phyloP scores from a whole-genome alignment of 2,329 filamentous ascomycete genomes.

The Ophiosphaerella korrae region DNA sequence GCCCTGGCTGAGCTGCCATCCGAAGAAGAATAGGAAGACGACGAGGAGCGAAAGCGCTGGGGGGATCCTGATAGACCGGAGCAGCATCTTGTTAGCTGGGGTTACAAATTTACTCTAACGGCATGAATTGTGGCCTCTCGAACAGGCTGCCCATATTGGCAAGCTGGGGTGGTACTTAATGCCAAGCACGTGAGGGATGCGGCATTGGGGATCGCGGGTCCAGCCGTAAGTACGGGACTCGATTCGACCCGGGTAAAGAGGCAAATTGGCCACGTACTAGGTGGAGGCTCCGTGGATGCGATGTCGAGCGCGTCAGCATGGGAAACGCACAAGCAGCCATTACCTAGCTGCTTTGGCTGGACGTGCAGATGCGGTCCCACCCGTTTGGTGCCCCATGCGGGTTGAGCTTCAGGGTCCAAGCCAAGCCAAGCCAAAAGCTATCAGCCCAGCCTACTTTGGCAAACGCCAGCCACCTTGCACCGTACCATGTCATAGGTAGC shows the following conservation, averaged over 20 bases:
- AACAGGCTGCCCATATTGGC: constrained; percentile 12
- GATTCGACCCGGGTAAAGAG: constrained; percentile 3
- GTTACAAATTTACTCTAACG: background rate
- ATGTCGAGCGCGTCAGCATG: background rate
- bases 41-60: constrained; percentile 32
- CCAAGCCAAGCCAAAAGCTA: too few relatives aligned
- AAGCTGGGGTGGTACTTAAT: constrained; percentile 15
- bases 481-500: background rate
- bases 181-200: constrained; percentile 24
- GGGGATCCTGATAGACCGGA: constrained; percentile 29
- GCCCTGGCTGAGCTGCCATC: constrained; percentile 36
- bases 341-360: too few relatives aligned
- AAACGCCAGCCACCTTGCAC: background rate
- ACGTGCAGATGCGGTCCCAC: background rate
- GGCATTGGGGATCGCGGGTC: constrained; percentile 13
- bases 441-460: background rate
- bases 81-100: constrained; percentile 28
- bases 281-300: background rate
- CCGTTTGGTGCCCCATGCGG: background rate
- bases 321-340: background rate
- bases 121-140: constrained; percentile 5
- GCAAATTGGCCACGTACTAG: background rate
- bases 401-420: background rate
- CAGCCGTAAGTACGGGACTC: background rate
- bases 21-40: constrained; percentile 36